Conservation (phyloP, 805 yeast genomes). For the Tanozyma kutaoensis region DNA sequence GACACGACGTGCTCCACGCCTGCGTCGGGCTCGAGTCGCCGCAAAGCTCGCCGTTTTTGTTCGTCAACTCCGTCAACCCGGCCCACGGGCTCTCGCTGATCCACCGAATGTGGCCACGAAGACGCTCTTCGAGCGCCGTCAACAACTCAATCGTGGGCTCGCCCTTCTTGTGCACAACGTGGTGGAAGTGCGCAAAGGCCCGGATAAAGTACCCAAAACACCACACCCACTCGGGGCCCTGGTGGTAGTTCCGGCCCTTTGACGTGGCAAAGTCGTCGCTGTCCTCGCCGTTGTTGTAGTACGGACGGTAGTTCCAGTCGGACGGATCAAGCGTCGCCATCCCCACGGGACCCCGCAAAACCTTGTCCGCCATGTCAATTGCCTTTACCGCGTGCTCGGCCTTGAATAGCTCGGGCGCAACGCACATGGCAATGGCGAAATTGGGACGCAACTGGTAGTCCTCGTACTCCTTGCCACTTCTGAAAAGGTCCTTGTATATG, state of each 20-base stretch:
- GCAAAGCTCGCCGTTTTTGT: conserved; percentile 74
- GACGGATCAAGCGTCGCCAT: conserved; percentile 87
- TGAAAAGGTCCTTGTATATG: conserved; percentile 78
- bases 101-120: conserved; percentile 59
- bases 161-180: conserved; percentile 17
- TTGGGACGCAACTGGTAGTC: conserved; percentile 91
- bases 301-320: conserved; percentile 85
- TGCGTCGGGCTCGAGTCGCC: conserved; percentile 88
- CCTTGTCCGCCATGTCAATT: conserved; percentile 54
- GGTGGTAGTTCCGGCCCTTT: conserved; percentile 94
- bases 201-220: conserved; percentile 75
- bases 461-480: conserved; percentile 77
- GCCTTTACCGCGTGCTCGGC: conserved; percentile 50
- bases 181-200: conserved; percentile 50
- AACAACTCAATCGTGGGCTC: conserved; percentile 37
- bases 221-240: conserved; percentile 99
- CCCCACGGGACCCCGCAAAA: conserved; percentile 81
- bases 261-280: conserved; percentile 81
- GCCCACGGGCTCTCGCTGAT: conserved; percentile 76
- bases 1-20: conserved; percentile 89
- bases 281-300: conserved; percentile 72
- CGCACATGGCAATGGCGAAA: conserved; percentile 86
- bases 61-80: conserved; percentile 85
- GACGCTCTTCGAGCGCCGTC: conserved; percentile 45
- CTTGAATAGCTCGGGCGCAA: conserved; percentile 83